A percentile compares a stretch with the other conserved stretches of the same genome.
Evolutionary conservation across 345 rosid genomes (phyloP).

Genomic region (Limnanthes douglasii): DNA sequence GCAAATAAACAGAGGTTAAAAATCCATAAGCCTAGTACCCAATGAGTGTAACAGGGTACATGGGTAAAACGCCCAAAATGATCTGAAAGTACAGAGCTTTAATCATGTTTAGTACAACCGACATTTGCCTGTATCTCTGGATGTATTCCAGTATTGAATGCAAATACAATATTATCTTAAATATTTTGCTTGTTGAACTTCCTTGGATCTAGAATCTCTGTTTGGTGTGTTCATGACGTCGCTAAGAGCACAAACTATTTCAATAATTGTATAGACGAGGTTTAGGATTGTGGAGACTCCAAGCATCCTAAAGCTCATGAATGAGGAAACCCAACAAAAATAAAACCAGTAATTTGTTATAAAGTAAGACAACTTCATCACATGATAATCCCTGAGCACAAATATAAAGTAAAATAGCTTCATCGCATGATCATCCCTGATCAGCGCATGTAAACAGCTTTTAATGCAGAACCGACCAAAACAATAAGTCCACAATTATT

Average conservation of each 20-base stretch:
- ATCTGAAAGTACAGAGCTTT: conserved; percentile 85
- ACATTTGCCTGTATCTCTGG: conserved; percentile 94
- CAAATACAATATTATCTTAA: conserved; percentile 68
- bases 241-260: conserved; percentile 30
- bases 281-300: conserved; percentile 65
- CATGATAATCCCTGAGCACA: conserved; percentile 28
- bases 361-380: conserved; percentile 34
- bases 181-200: conserved; percentile 29
- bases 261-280: conserved; percentile 43
- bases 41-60: conserved; percentile 52
- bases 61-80: conserved; percentile 48
- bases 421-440: too few relatives aligned
- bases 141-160: conserved; percentile 93
- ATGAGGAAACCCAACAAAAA: conserved; percentile 51
- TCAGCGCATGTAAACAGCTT: conserved; percentile 26
- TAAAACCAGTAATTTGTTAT: conserved; percentile 40
- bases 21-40: conserved; percentile 98
- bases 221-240: conserved; percentile 59
- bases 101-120: conserved; percentile 72
- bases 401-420: too few relatives aligned
- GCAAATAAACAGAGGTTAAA: conserved; percentile 51
- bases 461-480: conserved; percentile 33
- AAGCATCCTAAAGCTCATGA: conserved; percentile 67
- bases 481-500: conserved; percentile 35
- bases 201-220: conserved; percentile 64